These are phyloP conservation scores for Kwoniella botswanensis DNA, from an alignment of 768 basidiomycete species.

Conservation along the genomic window DNA sequence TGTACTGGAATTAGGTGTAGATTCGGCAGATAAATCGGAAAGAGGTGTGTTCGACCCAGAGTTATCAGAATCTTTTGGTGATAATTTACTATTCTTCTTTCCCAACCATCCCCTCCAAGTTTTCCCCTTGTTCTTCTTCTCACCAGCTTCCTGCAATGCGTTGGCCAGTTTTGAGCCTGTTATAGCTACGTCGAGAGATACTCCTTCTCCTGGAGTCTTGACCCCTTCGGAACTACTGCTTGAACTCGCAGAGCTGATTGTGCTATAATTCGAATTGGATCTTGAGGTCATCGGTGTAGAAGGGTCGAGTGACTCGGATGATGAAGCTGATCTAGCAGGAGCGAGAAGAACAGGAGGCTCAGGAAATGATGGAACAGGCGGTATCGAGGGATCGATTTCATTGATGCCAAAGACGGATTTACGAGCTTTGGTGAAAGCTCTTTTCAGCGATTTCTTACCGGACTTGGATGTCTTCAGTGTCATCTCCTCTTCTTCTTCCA, in stretches of 20 bases:
- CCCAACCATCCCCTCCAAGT: constrained; percentile 44
- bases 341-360: constrained; percentile 14
- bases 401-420: constrained; percentile 14
- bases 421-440: constrained; percentile 19
- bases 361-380: constrained; percentile 9
- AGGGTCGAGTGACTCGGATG: constrained; percentile 13
- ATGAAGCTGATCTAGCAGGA: neutral
- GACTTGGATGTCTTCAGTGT: constrained; percentile 22
- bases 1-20: constrained; percentile 23
- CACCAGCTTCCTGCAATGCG: constrained; percentile 34
- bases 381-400: constrained; percentile 1
- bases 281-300: constrained; percentile 40
- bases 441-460: constrained; percentile 16
- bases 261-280: constrained; percentile 35
- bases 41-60: constrained; percentile 20
- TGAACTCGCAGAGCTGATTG: constrained; percentile 31
- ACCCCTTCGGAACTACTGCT: constrained; percentile 38
- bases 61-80: neutral
- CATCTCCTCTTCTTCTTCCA: constrained; percentile 3
- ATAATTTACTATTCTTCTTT: constrained; percentile 24
- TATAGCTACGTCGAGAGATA: constrained; percentile 26
- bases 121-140: constrained; percentile 24
- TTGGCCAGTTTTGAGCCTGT: constrained; percentile 36
- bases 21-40: constrained; percentile 16
- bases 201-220: constrained; percentile 37